A percentile compares a stretch with the other conserved stretches of the same genome.
Conservation (phyloP, 179 eudicot genomes). For the Beta lomatogona region DNA sequence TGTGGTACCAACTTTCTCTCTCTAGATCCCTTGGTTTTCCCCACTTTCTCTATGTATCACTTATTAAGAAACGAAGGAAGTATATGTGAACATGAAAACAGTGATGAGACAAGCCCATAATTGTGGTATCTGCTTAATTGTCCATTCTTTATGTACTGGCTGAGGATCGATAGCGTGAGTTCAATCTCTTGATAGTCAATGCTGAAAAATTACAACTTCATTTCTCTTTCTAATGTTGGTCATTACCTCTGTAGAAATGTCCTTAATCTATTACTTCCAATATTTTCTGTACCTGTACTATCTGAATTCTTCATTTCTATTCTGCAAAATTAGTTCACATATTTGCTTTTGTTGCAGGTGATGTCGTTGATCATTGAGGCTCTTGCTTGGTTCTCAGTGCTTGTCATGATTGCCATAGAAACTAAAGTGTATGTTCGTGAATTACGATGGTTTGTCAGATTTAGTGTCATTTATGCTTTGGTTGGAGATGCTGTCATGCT, state of each 20-base stretch:
- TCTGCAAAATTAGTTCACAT: not conserved
- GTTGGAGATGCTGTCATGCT: conserved; percentile 73
- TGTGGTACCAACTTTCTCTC: too few relatives aligned
- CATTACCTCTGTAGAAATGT: not conserved
- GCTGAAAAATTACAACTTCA: not conserved
- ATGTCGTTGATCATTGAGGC: conserved; percentile 61
- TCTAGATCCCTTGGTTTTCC: too few relatives aligned
- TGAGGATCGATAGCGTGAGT: not conserved
- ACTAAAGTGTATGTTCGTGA: conserved; percentile 69
- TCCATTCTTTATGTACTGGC: not conserved
- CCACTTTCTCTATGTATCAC: too few relatives aligned
- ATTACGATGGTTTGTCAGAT: conserved; percentile 77
- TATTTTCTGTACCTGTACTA: not conserved
- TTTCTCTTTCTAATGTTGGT: too few relatives aligned
- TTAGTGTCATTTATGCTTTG: conserved; percentile 69
- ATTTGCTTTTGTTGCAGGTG: conserved; percentile 44
- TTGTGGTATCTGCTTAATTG: too few relatives aligned
- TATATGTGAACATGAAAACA: too few relatives aligned
- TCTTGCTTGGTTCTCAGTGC: conserved; percentile 69
- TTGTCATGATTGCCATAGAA: conserved; percentile 68
- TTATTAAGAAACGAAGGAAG: too few relatives aligned
- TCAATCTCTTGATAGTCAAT: not conserved
- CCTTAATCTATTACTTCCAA: not conserved
- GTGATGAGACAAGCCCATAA: too few relatives aligned
- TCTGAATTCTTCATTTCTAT: not conserved